Evolutionary conservation across 768 basidiomycete species (phyloP).

Genomic region (Crucibulum laeve): DNA sequence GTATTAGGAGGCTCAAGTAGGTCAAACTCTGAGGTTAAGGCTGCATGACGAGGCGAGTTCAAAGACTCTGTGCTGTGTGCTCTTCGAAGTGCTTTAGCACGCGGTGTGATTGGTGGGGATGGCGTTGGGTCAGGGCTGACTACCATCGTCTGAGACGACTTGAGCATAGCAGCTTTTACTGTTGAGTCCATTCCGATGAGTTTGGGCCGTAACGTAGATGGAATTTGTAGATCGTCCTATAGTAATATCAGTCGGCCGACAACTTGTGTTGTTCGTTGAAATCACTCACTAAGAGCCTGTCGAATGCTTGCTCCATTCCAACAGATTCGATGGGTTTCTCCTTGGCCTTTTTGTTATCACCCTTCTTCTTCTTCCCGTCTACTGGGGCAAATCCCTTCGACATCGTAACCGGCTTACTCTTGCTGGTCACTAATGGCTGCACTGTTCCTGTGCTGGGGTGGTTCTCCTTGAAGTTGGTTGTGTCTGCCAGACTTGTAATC

Average conservation of each 20-base stretch:
- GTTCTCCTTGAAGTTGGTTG: slow-evolving; percentile 62
- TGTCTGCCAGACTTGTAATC: slow-evolving; percentile 51
- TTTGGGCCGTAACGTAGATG: slow-evolving; percentile 70
- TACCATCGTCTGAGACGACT: slow-evolving; percentile 69
- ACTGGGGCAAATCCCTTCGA: slow-evolving; percentile 29
- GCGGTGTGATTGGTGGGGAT: slow-evolving; percentile 43
- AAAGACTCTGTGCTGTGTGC: slow-evolving; percentile 74
- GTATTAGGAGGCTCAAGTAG: slow-evolving; percentile 31
- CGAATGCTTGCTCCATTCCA: slow-evolving; percentile 69
- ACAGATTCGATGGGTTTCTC: slow-evolving; percentile 27
- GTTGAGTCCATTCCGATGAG: slow-evolving; percentile 76
- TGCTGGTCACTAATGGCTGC: slow-evolving; percentile 7
- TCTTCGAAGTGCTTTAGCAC: slow-evolving; percentile 48
- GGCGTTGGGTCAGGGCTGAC: slow-evolving; percentile 28
- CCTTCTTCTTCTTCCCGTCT: slow-evolving; percentile 39
- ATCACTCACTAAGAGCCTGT: slow-evolving; percentile 67
- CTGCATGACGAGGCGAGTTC: slow-evolving; percentile 44
- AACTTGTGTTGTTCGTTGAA: background rate
- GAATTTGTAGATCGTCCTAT: slow-evolving; percentile 89
- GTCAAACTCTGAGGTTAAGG: slow-evolving; percentile 33
- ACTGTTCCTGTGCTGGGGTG: slow-evolving; percentile 27
- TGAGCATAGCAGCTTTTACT: slow-evolving; percentile 90
- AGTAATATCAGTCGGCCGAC: background rate
- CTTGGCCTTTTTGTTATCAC: slow-evolving; percentile 23
- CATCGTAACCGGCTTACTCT: slow-evolving; percentile 4